A percentile compares a stretch with the other conserved stretches of the same genome.
These are phyloP conservation scores for Lipomyces sp. DNA, from an alignment of 805 yeast species.

Conservation along the genomic window DNA sequence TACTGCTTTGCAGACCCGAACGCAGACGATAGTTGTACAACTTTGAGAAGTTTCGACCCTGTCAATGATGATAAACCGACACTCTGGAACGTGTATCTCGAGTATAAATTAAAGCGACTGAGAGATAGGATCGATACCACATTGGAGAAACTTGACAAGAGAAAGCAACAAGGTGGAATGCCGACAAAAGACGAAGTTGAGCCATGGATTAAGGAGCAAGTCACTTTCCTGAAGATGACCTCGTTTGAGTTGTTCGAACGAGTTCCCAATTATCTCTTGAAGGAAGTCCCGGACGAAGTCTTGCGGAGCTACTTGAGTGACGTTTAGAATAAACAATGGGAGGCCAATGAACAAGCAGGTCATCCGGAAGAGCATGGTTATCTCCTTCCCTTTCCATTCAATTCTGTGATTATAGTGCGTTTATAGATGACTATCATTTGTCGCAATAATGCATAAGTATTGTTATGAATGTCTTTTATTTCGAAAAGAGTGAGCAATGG, in stretches of 20 bases:
- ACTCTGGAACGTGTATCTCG: constrained; percentile 1
- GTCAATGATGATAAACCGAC: constrained; percentile 1
- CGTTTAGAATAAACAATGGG: background rate
- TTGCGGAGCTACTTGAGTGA: constrained; percentile 1
- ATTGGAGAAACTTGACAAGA: constrained; percentile 1
- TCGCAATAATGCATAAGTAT: background rate
- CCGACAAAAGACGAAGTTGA: background rate
- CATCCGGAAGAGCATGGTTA: background rate
- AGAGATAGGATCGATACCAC: background rate
- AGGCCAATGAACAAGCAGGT: background rate
- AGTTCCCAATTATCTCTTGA: constrained; percentile 1
- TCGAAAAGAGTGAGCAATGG: too few species aligned
- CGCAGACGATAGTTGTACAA: background rate
- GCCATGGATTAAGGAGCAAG: constrained; percentile 1
- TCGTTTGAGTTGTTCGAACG: background rate
- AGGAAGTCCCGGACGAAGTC: background rate
- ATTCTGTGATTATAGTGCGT: background rate
- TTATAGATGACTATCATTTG: background rate
- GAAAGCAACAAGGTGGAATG: background rate
- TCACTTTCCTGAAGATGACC: constrained; percentile 2
- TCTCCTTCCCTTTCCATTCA: background rate
- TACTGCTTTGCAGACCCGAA: background rate
- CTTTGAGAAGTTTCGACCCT: background rate
- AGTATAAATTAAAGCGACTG: constrained; percentile 1
- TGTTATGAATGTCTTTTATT: too few species aligned